phyloP scores from a whole-genome alignment of 257 asterid genomes.

The Scutellaria baicalensis region DNA sequence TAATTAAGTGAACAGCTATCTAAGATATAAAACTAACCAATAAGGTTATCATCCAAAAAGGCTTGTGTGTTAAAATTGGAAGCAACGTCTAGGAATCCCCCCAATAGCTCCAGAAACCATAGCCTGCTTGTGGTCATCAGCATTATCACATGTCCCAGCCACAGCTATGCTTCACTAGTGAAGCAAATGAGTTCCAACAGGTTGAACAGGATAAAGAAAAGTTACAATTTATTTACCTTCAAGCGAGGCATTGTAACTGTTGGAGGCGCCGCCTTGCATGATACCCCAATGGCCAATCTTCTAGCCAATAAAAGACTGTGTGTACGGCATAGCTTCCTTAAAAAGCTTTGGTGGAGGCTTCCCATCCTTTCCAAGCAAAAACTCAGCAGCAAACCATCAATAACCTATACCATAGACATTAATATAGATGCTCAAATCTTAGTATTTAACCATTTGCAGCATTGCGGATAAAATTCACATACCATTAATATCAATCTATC shows the following conservation, averaged over 20 bases:
- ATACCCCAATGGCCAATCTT: constrained; percentile 65
- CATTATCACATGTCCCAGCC: not conserved
- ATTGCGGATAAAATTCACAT: constrained; percentile 10
- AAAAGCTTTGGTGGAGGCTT: constrained; percentile 55
- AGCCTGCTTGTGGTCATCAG: constrained; percentile 42
- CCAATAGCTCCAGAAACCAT: constrained; percentile 95
- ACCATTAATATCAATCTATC: constrained; percentile 78
- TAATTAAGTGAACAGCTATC: not conserved
- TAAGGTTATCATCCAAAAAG: constrained; percentile 80
- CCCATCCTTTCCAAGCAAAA: constrained; percentile 77
- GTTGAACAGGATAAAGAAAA: not conserved
- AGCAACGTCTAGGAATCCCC: constrained; percentile 84
- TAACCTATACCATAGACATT: constrained; percentile 41
- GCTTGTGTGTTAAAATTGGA: constrained; percentile 86
- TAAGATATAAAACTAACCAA: constrained; percentile 49
- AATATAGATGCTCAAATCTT: not conserved
- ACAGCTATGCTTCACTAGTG: not conserved
- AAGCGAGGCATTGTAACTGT: constrained; percentile 97
- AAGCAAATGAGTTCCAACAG: not conserved
- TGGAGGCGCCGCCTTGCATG: constrained; percentile 97
- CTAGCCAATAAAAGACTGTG: constrained; percentile 61
- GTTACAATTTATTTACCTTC: constrained; percentile 40
- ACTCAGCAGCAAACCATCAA: constrained; percentile 94
- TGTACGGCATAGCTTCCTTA: constrained; percentile 81
- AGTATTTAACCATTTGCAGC: not conserved